These are phyloP conservation scores for Tylopilus cervinicoccineus DNA, from an alignment of 768 basidiomycete species.

Conservation along the genomic window DNA sequence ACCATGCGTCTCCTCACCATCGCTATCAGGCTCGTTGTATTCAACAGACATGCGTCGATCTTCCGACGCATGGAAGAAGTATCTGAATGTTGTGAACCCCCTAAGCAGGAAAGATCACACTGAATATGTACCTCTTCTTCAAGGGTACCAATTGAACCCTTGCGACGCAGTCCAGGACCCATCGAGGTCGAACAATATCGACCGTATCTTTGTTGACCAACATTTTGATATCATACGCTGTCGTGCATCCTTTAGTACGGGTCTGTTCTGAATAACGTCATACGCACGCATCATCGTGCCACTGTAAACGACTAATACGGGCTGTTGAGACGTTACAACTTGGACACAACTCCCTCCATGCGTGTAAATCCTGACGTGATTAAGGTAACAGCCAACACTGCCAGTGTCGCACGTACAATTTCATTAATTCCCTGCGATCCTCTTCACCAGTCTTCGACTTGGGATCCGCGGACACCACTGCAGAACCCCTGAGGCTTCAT, in stretches of 20 bases:
- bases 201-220: constrained; percentile 65
- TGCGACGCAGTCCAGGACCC: constrained; percentile 78
- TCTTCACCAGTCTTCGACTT: constrained; percentile 62
- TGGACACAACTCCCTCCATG: constrained; percentile 67
- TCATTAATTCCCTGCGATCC: constrained; percentile 67
- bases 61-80: constrained; percentile 73
- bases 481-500: not conserved
- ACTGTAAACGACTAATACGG: constrained; percentile 61
- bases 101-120: not conserved
- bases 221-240: constrained; percentile 69
- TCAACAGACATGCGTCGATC: constrained; percentile 47
- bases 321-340: constrained; percentile 51
- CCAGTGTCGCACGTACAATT: constrained; percentile 43
- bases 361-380: constrained; percentile 52
- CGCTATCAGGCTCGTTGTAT: constrained; percentile 42
- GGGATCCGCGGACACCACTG: constrained; percentile 75
- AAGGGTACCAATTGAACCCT: constrained; percentile 54
- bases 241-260: not conserved
- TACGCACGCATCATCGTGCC: constrained; percentile 65
- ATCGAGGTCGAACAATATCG: constrained; percentile 75
- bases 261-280: not conserved
- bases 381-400: constrained; percentile 1
- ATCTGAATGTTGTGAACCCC: constrained; percentile 38
- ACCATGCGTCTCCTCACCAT: constrained; percentile 28
- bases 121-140: constrained; percentile 52